Conservation (phyloP, 345 rosid species). For the Salix viminalis region DNA sequence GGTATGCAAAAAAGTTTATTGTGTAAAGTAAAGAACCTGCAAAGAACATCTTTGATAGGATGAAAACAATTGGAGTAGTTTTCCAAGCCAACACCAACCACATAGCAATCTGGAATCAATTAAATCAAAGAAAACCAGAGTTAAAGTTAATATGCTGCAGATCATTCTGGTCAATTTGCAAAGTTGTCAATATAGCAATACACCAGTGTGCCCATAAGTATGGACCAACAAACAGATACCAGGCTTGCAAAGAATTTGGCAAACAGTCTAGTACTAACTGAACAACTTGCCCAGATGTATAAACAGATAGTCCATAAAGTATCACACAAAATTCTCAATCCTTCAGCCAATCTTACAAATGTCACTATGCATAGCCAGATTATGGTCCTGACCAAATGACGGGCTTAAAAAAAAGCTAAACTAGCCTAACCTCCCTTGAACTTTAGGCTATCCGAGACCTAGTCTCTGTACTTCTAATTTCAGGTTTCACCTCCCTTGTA, state of each 20-base stretch:
- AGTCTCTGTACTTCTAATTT: too few relatives aligned
- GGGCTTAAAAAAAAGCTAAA: too few relatives aligned
- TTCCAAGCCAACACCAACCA: constrained; percentile 88
- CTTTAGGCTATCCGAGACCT: too few relatives aligned
- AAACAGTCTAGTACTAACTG: background rate
- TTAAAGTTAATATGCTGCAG: background rate
- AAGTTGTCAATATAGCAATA: background rate
- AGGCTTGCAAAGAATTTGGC: background rate
- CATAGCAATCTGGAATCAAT: constrained; percentile 52
- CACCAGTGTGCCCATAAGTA: background rate
- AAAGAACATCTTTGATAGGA: constrained; percentile 81
- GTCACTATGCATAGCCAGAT: background rate
- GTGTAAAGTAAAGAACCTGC: constrained; percentile 47
- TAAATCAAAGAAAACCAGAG: background rate
- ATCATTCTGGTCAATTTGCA: background rate
- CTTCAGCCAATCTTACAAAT: background rate
- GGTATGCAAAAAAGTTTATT: background rate
- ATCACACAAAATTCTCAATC: background rate
- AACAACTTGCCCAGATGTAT: background rate
- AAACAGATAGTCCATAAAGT: background rate
- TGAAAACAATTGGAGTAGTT: constrained; percentile 43
- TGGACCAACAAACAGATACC: background rate
- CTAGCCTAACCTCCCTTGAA: too few relatives aligned
- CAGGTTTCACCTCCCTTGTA: too few relatives aligned
- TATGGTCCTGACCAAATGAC: too few relatives aligned